Evolutionary conservation across 495 filamentous ascomycete species (phyloP).

Genomic region (Acidiella bohemica): DNA sequence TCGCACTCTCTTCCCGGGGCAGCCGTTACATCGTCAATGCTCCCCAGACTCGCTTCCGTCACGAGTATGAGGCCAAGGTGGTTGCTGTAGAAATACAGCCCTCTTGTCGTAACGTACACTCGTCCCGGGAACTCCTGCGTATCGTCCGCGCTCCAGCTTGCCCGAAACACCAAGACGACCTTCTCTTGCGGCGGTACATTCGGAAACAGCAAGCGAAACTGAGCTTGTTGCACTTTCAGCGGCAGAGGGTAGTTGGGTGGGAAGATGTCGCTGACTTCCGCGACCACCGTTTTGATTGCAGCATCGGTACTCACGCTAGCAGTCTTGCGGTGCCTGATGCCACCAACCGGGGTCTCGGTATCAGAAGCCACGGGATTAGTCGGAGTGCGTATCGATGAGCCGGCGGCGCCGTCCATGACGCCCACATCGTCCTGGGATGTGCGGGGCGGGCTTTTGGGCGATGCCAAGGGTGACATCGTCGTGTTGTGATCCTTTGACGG

Average conservation of each 20-base stretch:
- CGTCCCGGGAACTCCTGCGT: conserved; percentile 74
- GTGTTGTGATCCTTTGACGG: neutral
- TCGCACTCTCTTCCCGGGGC: conserved; percentile 84
- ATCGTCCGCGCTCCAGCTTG: conserved; percentile 61
- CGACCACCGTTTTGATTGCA: neutral
- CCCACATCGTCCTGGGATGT: conserved; percentile 8
- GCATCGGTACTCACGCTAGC: conserved; percentile 55
- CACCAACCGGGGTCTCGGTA: conserved; percentile 1
- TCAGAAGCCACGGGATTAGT: conserved; percentile 1
- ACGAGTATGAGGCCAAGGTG: conserved; percentile 84
- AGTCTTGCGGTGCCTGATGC: conserved; percentile 54
- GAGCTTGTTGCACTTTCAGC: conserved; percentile 76
- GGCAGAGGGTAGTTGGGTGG: conserved; percentile 72
- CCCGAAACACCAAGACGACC: conserved; percentile 65
- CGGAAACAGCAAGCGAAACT: conserved; percentile 86
- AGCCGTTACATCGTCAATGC: conserved; percentile 75
- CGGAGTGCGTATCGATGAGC: neutral
- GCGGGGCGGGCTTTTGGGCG: neutral
- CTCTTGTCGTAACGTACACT: conserved; percentile 71
- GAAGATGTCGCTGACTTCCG: conserved; percentile 40
- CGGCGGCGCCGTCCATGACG: conserved; percentile 12
- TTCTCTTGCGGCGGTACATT: conserved; percentile 58
- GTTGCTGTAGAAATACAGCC: conserved; percentile 92
- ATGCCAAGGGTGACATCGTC: conserved; percentile 22
- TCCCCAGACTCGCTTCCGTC: conserved; percentile 55